Evolutionary conservation across 2,329 filamentous ascomycete genomes (phyloP).

Genomic region (Hymenoscyphus salicellus): DNA sequence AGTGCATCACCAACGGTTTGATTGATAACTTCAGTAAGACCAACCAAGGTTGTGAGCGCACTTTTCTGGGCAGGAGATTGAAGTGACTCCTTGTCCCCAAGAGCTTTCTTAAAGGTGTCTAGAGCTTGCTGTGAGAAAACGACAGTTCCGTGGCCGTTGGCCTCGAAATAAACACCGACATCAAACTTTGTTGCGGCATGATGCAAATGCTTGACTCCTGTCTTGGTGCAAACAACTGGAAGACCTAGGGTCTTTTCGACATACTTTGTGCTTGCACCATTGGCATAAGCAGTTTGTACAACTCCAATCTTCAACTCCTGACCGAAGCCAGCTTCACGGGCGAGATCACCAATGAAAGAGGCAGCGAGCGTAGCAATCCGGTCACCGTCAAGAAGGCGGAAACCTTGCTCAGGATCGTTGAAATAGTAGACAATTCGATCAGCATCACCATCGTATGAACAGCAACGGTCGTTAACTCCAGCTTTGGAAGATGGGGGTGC

Average conservation of each 20-base stretch:
- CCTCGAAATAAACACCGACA: constrained; percentile 96
- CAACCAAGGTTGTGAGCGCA: constrained; percentile 78
- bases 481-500: constrained; percentile 81
- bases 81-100: constrained; percentile 57
- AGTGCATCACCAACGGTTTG: constrained; percentile 96
- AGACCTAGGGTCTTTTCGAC: constrained; percentile 84
- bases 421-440: constrained; percentile 97
- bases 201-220: constrained; percentile 95
- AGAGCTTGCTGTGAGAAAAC: constrained; percentile 86
- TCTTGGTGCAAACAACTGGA: constrained; percentile 88
- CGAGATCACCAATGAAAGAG: constrained; percentile 87
- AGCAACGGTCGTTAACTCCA: constrained; percentile 72
- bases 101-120: constrained; percentile 65
- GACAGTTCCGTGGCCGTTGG: constrained; percentile 95
- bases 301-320: constrained; percentile 86
- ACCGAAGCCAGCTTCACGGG: constrained; percentile 73
- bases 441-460: constrained; percentile 91
- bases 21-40: constrained; percentile 89
- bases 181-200: constrained; percentile 95
- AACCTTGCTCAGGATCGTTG: constrained; percentile 74
- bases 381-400: constrained; percentile 93
- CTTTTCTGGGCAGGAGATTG: constrained; percentile 90
- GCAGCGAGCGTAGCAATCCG: constrained; percentile 93
- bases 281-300: constrained; percentile 96
- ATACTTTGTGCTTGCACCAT: constrained; percentile 90